Percentiles rank a stretch among this genome's conserved stretches.
These are phyloP conservation scores for Apiotrichum gamsii DNA, from an alignment of 1,284 basidiomycete species.

Conservation along the genomic window DNA sequence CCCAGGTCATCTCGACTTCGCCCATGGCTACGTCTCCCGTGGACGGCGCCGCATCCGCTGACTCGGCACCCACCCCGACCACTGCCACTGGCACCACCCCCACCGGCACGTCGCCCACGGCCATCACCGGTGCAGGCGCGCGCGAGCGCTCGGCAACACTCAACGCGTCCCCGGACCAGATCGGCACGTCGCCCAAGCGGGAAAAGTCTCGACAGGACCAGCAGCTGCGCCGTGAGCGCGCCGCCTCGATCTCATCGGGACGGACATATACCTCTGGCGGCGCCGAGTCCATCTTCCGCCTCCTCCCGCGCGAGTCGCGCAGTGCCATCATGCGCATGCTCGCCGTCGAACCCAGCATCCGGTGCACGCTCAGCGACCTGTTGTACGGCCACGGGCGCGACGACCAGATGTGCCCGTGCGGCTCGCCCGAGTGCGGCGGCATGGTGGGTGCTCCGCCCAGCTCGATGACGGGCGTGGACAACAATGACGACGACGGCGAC, in stretches of 20 bases:
- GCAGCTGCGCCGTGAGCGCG: constrained; percentile 38
- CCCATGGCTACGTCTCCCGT: not conserved
- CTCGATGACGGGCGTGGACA: constrained; percentile 38
- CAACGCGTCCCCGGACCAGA: not conserved
- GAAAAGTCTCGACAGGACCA: constrained; percentile 26
- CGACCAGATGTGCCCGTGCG: constrained; percentile 72
- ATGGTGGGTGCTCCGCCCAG: constrained; percentile 44
- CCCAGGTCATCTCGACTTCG: not conserved
- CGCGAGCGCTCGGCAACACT: no score
- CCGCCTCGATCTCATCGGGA: constrained; percentile 39
- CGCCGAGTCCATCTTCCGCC: constrained; percentile 95
- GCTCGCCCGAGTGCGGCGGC: constrained; percentile 49
- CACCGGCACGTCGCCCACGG: constrained; percentile 5
- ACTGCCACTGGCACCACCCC: constrained; percentile 7
- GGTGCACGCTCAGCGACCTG: constrained; percentile 91
- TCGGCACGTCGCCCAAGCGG: constrained; percentile 5
- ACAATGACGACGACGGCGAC: constrained; percentile 46
- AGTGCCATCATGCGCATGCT: constrained; percentile 89
- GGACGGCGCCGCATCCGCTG: not conserved
- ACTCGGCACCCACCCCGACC: not conserved
- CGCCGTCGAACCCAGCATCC: constrained; percentile 75
- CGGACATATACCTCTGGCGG: constrained; percentile 71
- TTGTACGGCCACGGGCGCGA: constrained; percentile 71
- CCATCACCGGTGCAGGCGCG: not conserved
- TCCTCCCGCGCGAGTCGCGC: constrained; percentile 86